Evolutionary conservation across 2,329 filamentous ascomycete genomes (phyloP).

Genomic region (Diplodia corticola): DNA sequence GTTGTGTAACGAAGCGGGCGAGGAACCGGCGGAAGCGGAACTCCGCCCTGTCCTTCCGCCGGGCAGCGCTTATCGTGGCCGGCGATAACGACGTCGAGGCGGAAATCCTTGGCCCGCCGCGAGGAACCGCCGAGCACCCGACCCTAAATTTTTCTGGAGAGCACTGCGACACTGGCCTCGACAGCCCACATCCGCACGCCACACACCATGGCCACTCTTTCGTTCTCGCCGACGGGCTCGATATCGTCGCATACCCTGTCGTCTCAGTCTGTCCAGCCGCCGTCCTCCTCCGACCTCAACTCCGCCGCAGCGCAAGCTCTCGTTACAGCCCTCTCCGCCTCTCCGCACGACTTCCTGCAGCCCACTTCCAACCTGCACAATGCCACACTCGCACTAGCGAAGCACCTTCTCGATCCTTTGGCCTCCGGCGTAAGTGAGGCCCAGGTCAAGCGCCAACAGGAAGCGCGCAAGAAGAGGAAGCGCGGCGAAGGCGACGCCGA

Average conservation of each 20-base stretch:
- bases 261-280: conserved; percentile 37
- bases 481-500: conserved; percentile 54
- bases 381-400: conserved; percentile 73
- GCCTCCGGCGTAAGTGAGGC: conserved; percentile 71
- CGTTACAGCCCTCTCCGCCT: conserved; percentile 59
- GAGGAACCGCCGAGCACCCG: background rate
- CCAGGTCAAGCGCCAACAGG: conserved; percentile 68
- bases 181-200: background rate
- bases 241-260: conserved; percentile 45
- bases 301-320: conserved; percentile 44
- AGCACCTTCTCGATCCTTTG: conserved; percentile 75
- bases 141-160: conserved; percentile 22
- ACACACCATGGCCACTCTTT: conserved; percentile 22
- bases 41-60: background rate
- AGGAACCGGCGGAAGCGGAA: background rate
- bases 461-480: conserved; percentile 75
- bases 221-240: conserved; percentile 39
- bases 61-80: background rate
- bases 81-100: background rate
- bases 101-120: background rate
- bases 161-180: background rate
- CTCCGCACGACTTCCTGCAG: conserved; percentile 75
- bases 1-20: background rate
- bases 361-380: conserved; percentile 67
- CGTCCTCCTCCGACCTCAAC: conserved; percentile 35